A percentile compares a stretch with the other conserved stretches of the same genome.
These are phyloP conservation scores for Zygosaccharomyces siamensis DNA, from an alignment of 805 yeast species.

Conservation along the genomic window DNA sequence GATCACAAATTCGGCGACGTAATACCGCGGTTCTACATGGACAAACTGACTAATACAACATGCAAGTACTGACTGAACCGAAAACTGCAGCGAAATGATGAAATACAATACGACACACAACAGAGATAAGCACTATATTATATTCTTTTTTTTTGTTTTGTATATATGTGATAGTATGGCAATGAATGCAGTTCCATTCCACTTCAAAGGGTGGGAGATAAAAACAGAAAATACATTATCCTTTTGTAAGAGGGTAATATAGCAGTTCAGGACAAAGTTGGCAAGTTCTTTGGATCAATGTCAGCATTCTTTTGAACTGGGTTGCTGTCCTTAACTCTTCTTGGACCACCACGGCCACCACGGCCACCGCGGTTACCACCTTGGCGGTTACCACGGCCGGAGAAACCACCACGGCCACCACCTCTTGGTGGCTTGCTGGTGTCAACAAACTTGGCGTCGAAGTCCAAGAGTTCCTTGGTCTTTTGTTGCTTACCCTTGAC, in stretches of 20 bases:
- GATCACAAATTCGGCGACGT: conserved; percentile 32
- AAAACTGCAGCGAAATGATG: neutral
- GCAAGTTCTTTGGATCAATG: conserved; percentile 63
- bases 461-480: conserved; percentile 73
- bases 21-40: conserved; percentile 27
- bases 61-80: conserved; percentile 2
- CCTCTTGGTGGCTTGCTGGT: conserved; percentile 39
- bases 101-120: conserved; percentile 4
- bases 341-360: conserved; percentile 12
- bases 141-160: conserved; percentile 2
- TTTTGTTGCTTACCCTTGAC: conserved; percentile 68
- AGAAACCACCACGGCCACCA: conserved; percentile 32
- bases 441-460: conserved; percentile 68
- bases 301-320: conserved; percentile 35
- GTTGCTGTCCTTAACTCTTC: conserved; percentile 33
- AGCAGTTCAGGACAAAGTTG: conserved; percentile 48
- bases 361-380: conserved; percentile 27
- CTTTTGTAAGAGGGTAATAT: no score
- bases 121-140: neutral
- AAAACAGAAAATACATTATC: no score
- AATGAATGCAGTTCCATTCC: conserved; percentile 3
- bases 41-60: conserved; percentile 8
- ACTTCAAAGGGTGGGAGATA: neutral
- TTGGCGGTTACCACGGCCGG: conserved; percentile 34
- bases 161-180: conserved; percentile 2